Conservation (phyloP, 1,139 yeast genomes). For the Yamadazyma atmosphaerica region DNA sequence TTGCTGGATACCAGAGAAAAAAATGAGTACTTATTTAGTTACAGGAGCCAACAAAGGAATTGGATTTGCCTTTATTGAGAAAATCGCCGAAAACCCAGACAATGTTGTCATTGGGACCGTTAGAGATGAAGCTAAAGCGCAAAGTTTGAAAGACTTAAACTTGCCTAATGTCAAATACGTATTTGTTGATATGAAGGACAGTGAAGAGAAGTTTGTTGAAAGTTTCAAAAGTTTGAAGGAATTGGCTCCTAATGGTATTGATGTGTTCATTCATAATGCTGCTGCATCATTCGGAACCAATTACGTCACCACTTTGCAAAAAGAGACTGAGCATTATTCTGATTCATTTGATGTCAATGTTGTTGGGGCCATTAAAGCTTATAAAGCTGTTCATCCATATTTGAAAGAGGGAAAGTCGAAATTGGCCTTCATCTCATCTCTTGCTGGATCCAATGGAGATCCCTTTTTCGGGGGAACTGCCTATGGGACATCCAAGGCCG, state of each 20-base stretch:
- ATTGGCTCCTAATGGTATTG: constrained; percentile 13
- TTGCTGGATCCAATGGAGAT: constrained; percentile 22
- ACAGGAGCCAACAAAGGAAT: constrained; percentile 25
- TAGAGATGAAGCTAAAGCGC: constrained; percentile 16
- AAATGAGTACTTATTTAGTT: constrained; percentile 11
- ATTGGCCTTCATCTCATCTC: constrained; percentile 23
- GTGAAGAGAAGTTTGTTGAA: constrained; percentile 3
- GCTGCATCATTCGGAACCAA: constrained; percentile 14
- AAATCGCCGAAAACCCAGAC: constrained; percentile 9
- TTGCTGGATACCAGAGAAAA: too few species aligned
- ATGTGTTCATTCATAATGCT: constrained; percentile 20
- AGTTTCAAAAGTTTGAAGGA: constrained; percentile 8
- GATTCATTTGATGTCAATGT: constrained; percentile 25
- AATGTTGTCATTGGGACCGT: constrained; percentile 19
- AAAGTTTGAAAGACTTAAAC: constrained; percentile 12
- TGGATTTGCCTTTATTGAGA: constrained; percentile 17
- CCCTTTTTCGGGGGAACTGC: constrained; percentile 16
- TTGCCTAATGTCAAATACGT: constrained; percentile 14
- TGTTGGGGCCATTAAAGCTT: constrained; percentile 29
- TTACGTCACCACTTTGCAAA: neutral
- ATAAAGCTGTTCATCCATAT: constrained; percentile 26
- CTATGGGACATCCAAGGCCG: constrained; percentile 31
- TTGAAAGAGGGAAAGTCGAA: constrained; percentile 20
- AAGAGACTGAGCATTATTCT: constrained; percentile 14
- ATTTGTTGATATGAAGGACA: constrained; percentile 3